Conservation (phyloP, 2,329 filamentous ascomycete species). For the Fusarium setosum region DNA sequence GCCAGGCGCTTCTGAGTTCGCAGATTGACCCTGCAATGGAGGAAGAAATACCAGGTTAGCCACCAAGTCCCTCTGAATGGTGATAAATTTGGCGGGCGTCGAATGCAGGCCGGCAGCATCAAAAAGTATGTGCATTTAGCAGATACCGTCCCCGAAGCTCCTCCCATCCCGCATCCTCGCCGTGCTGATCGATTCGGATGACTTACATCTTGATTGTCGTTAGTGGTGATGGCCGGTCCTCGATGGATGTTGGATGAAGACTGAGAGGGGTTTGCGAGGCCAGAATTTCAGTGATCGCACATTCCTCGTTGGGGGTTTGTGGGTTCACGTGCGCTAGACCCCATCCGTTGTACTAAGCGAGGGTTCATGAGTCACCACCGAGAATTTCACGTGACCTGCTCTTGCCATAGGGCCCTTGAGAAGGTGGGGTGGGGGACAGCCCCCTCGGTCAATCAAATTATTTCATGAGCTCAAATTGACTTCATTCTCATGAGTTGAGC, state of each 20-base stretch:
- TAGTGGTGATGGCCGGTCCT: slow-evolving; percentile 56
- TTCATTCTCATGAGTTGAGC: neutral
- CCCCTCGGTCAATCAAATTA: slow-evolving; percentile 2
- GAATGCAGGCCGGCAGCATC: slow-evolving; percentile 27
- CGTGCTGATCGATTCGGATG: slow-evolving; percentile 31
- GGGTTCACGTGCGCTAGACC: slow-evolving; percentile 54
- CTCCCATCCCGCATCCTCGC: slow-evolving; percentile 21
- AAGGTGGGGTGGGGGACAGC: neutral
- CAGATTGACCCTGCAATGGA: slow-evolving; percentile 89
- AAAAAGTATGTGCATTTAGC: slow-evolving; percentile 32
- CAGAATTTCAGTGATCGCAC: slow-evolving; percentile 54
- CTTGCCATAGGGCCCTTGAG: slow-evolving; percentile 5
- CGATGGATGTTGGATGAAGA: slow-evolving; percentile 52
- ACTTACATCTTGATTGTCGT: slow-evolving; percentile 60
- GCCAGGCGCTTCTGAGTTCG: slow-evolving; percentile 99
- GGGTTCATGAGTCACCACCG: slow-evolving; percentile 47
- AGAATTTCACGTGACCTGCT: slow-evolving; percentile 38
- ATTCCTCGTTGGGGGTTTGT: slow-evolving; percentile 54
- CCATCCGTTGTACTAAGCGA: slow-evolving; percentile 52
- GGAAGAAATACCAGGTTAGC: slow-evolving; percentile 45
- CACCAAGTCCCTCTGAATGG: slow-evolving; percentile 27
- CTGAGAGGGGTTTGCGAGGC: slow-evolving; percentile 53
- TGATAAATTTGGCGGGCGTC: slow-evolving; percentile 9
- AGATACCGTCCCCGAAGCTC: slow-evolving; percentile 21
- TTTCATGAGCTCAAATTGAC: slow-evolving; percentile 1